A percentile compares a stretch with the other conserved stretches of the same genome.
Evolutionary conservation across 2,329 filamentous ascomycete species (phyloP).

Genomic region (Hymenoscyphus fraxineus): DNA sequence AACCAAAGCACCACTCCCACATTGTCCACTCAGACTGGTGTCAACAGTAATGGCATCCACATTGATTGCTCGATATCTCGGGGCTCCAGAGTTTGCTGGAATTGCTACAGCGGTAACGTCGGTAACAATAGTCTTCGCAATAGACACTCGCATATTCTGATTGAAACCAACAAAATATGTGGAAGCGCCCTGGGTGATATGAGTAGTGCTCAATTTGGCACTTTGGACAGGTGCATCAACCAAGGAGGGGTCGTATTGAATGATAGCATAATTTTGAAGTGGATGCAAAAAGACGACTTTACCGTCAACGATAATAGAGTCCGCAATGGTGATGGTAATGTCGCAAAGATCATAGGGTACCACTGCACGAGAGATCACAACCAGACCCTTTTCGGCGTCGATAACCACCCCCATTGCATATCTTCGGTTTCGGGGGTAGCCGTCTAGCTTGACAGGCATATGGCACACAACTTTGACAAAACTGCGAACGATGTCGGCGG

Average conservation of each 20-base stretch:
- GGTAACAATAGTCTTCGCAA: slow-evolving; percentile 90
- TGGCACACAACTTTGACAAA: slow-evolving; percentile 91
- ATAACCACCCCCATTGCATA: slow-evolving; percentile 97
- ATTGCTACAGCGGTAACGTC: slow-evolving; percentile 97
- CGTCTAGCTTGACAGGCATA: slow-evolving; percentile 94
- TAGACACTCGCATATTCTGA: slow-evolving; percentile 87
- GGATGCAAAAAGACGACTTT: slow-evolving; percentile 96
- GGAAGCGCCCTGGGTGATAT: slow-evolving; percentile 87
- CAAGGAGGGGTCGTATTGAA: slow-evolving; percentile 88
- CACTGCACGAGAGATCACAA: slow-evolving; percentile 89
- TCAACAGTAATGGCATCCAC: slow-evolving; percentile 97
- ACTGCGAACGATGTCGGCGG: slow-evolving; percentile 89
- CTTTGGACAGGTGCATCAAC: slow-evolving; percentile 93
- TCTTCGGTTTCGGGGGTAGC: slow-evolving; percentile 92
- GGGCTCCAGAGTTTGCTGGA: slow-evolving; percentile 86
- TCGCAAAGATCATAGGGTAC: slow-evolving; percentile 97
- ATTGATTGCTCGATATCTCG: slow-evolving; percentile 90
- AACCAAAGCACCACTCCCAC: slow-evolving; percentile 88
- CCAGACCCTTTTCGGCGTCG: slow-evolving; percentile 91
- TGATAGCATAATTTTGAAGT: slow-evolving; percentile 91
- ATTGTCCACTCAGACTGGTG: slow-evolving; percentile 84
- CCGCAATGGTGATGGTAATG: slow-evolving; percentile 91
- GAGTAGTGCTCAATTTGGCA: slow-evolving; percentile 74
- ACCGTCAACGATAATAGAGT: slow-evolving; percentile 90
- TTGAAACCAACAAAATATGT: slow-evolving; percentile 99